Conservation (phyloP, 2,329 filamentous ascomycete genomes). For the Aureobasidium sp. region DNA sequence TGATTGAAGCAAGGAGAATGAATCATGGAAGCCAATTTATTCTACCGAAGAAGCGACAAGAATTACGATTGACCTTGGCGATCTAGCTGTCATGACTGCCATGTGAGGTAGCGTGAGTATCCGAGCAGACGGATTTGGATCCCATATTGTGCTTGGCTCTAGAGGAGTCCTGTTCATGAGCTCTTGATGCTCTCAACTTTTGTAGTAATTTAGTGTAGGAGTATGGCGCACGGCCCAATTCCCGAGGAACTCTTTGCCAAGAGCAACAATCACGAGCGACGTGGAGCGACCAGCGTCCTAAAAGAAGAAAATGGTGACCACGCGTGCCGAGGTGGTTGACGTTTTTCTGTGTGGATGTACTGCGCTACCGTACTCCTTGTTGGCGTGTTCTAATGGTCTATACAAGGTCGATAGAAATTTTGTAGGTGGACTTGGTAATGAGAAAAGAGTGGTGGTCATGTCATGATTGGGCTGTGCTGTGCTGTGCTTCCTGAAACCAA, state of each 20-base stretch:
- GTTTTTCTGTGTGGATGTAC: too few relatives aligned
- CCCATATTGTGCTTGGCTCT: too few relatives aligned
- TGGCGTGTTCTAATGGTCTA: too few relatives aligned
- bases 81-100: neutral
- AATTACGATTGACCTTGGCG: neutral
- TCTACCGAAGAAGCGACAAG: neutral
- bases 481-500: neutral
- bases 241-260: neutral
- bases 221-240: neutral
- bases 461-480: slow-evolving; percentile 3
- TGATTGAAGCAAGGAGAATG: neutral
- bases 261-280: neutral
- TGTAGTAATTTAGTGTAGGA: neutral
- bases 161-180: neutral
- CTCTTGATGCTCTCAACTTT: neutral
- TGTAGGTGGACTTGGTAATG: neutral
- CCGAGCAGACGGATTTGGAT: neutral
- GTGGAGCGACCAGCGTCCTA: neutral
- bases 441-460: neutral
- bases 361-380: too few relatives aligned
- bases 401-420: too few relatives aligned
- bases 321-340: neutral
- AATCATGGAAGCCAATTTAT: neutral
- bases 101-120: neutral
- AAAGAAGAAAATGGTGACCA: neutral